Conservation (phyloP, 2,329 filamentous ascomycete species). For the Botrytis byssoidea region DNA sequence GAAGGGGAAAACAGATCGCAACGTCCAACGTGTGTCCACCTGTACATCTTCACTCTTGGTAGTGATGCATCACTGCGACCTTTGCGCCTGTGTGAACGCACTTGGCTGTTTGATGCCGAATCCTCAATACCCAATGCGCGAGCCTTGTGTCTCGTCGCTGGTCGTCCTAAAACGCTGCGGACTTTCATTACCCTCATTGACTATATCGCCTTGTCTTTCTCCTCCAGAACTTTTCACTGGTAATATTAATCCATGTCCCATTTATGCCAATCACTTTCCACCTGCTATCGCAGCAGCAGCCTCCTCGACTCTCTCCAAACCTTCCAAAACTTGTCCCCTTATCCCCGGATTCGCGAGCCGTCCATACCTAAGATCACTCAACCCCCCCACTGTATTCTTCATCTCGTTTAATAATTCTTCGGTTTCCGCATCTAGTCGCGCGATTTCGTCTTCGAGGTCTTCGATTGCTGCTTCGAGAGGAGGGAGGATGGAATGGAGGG, state of each 20-base stretch:
- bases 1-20: background rate
- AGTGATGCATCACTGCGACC: background rate
- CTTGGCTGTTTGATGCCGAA: background rate
- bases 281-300: background rate
- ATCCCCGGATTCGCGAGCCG: constrained; percentile 65
- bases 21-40: background rate
- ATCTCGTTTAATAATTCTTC: constrained; percentile 59
- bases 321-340: constrained; percentile 64
- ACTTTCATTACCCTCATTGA: background rate
- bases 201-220: no score
- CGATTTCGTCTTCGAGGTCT: constrained; percentile 67
- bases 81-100: background rate
- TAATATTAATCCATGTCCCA: background rate
- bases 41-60: background rate
- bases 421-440: constrained; percentile 63
- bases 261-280: background rate
- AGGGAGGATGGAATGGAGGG: constrained; percentile 61
- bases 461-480: constrained; percentile 66
- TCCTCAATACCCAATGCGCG: background rate
- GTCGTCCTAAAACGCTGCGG: background rate
- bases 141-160: background rate
- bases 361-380: constrained; percentile 83
- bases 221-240: background rate
- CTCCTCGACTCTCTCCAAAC: constrained; percentile 58
- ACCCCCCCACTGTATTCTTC: constrained; percentile 62